Conservation (phyloP, 495 filamentous ascomycete genomes). For the Entonaema liquescens region DNA sequence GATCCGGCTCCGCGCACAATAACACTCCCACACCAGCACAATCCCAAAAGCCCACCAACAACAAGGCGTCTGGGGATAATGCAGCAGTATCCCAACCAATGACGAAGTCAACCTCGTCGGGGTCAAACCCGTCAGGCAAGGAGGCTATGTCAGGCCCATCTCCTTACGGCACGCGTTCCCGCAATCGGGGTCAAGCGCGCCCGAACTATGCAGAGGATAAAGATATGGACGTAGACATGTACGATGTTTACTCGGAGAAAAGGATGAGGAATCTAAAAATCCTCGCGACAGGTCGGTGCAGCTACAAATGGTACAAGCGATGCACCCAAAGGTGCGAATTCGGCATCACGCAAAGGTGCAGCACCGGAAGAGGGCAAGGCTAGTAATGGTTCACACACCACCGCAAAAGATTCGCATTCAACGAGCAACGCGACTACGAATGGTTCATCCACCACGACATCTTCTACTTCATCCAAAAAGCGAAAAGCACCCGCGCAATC, state of each 20-base stretch:
- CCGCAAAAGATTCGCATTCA: constrained; percentile 41
- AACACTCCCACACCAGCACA: constrained; percentile 40
- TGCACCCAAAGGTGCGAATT: constrained; percentile 45
- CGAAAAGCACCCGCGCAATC: constrained; percentile 70
- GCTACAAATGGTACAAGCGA: constrained; percentile 41
- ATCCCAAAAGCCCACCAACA: constrained; percentile 37
- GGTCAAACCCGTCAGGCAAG: constrained; percentile 51
- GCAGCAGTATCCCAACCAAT: constrained; percentile 49
- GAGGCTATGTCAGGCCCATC: constrained; percentile 55
- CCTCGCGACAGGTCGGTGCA: constrained; percentile 53
- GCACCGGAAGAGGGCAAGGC: constrained; percentile 58
- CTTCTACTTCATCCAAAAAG: constrained; percentile 68
- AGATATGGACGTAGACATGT: constrained; percentile 86
- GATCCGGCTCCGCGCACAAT: constrained; percentile 40
- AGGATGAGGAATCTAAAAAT: constrained; percentile 59
- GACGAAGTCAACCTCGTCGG: constrained; percentile 56
- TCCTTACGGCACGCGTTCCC: constrained; percentile 94
- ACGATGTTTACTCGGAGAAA: constrained; percentile 60
- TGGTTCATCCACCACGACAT: constrained; percentile 62
- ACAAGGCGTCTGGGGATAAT: constrained; percentile 42
- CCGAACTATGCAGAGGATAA: constrained; percentile 97
- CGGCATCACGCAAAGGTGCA: constrained; percentile 57
- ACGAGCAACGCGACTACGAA: constrained; percentile 53
- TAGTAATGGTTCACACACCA: constrained; percentile 43
- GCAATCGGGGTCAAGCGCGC: constrained; percentile 83